Base-by-base conservation (phyloP, 2,329 filamentous ascomycete genomes). In the Aspergillus fischeri region DNA sequence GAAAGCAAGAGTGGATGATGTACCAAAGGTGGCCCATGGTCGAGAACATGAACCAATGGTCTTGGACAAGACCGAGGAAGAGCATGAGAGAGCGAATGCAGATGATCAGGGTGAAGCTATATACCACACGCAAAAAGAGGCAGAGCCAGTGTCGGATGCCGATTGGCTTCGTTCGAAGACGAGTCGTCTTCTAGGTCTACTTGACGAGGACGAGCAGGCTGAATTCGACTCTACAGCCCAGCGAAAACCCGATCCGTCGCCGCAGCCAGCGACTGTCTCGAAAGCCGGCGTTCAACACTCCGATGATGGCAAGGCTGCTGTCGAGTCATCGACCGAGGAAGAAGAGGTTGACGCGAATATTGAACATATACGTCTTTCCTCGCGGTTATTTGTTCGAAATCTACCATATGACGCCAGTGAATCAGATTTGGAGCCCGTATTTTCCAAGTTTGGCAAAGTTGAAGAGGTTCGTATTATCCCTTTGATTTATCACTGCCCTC, bases 151-250 rank as follows among this genome's bases (percentile, higher is more conserved):
- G 49, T 87, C 88, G 24, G 92, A 97, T 75, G 86, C 88, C 59
- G 92, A 97, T 74, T 99, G 94, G 94, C 80, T 97, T 65, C 86
- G 93, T 57, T 93, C 90, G 61, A 86, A 90, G 65, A 97, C 92
- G 14, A 97, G 88, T 75, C 85, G 93, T 66, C 78, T 96, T 51
- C 81, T 97, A 52, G 94, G 93, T 71, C 79, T 97, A 28, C 81
- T 92, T 54, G 91, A 96, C 66, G 88, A 91, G 47, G 87, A 76
- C 57, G 69, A 76, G 60, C 68, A 70, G 52, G 71, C 69, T 25
- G 72, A 74, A 3, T 75, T 79, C 41, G 73, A 79, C 8, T 70
- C 76, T 8, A 70, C 72, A 24, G 28, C 56, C 14, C 62, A 63
- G 38, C 59, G 60, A 10, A 60, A 65, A 45, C 55, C 52, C 20